phyloP scores from a whole-genome alignment of 2,329 filamentous ascomycete genomes.

The Shiraia bambusicola region DNA sequence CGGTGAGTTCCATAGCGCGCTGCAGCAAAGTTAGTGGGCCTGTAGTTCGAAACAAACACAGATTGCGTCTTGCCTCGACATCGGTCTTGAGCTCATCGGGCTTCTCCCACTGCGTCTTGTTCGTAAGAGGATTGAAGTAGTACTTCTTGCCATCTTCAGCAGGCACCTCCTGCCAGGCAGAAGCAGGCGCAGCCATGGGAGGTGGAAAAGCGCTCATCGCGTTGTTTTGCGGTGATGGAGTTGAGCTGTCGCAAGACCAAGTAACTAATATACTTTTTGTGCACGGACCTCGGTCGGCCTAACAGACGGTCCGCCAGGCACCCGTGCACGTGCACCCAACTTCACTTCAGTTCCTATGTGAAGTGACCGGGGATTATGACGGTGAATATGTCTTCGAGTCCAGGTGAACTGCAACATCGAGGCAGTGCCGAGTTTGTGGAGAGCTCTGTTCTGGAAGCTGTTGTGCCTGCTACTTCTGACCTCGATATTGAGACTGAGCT shows the following conservation, averaged over 20 bases:
- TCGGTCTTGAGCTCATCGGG: conserved; percentile 84
- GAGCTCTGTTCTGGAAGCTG: conserved; percentile 42
- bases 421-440: conserved; percentile 43
- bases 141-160: conserved; percentile 82
- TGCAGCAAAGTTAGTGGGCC: conserved; percentile 44
- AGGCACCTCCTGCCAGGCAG: conserved; percentile 76
- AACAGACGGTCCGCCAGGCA: conserved; percentile 8
- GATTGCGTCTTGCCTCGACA: conserved; percentile 64
- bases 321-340: conserved; percentile 20
- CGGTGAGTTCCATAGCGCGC: conserved; percentile 78
- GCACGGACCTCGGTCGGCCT: conserved; percentile 6
- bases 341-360: conserved; percentile 2
- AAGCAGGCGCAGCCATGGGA: conserved; percentile 45
- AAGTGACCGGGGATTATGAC: background rate
- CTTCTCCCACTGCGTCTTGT: conserved; percentile 91
- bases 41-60: background rate
- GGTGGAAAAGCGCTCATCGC: conserved; percentile 62
- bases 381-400: conserved; percentile 21
- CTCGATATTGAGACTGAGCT: conserved; percentile 44
- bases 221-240: conserved; percentile 7
- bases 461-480: conserved; percentile 41
- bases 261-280: conserved; percentile 9
- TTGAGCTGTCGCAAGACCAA: conserved; percentile 1
- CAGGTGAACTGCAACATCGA: conserved; percentile 26
- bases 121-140: conserved; percentile 86